Base-by-base conservation (phyloP, 495 filamentous ascomycete species). In the Articulospora tetracladia region DNA sequence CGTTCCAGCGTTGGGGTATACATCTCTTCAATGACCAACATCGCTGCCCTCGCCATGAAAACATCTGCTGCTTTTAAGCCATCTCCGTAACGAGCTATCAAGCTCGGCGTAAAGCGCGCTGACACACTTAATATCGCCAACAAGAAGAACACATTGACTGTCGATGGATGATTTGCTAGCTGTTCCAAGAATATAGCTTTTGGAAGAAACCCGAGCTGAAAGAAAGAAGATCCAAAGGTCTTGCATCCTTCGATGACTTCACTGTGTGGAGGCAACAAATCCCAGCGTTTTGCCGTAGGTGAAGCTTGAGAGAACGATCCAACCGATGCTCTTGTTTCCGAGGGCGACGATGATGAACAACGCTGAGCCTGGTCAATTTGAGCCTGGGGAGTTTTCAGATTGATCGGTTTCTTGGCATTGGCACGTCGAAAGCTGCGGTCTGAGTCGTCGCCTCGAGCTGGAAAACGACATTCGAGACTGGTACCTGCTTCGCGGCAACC, bases 1-100 rank as follows among this genome's bases (percentile, higher is more conserved):
- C 75, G 69, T 58, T 82, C 79, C n/a, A 82, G 66, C 8, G 70
- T 75, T 1, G 77, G 75, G 32, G 72, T 67, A 62, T 80, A 82
- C 24, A 80, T 67, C 57, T 80, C 79, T 28, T 69, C 65, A 44
- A 76, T 62, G 1, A 78, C 78, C 2, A 78, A 66, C n/a, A 59
- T 59, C 20, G 76, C 71, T 1, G 77, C 77, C 53, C 69, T 74
- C 53, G 72, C 70, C 73, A 80, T 80, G 59, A 78, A 82, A n/a
- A 69, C 65, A 47, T 79, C 73, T 3, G 76, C 72, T 0, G 78
- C 78, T 30, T 74, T 72, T 24, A 77, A 65, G 8, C 72, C 73
- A 41, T 68, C 69, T 10, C 79, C 78, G 58, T 75, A 76, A 19
- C 72, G 67, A 51, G 74, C 64, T 57, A 77, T 67, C 50, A 81